Conservation (phyloP, 108 stramenopile species). For the Cyclostephanos invisitatus region DNA sequence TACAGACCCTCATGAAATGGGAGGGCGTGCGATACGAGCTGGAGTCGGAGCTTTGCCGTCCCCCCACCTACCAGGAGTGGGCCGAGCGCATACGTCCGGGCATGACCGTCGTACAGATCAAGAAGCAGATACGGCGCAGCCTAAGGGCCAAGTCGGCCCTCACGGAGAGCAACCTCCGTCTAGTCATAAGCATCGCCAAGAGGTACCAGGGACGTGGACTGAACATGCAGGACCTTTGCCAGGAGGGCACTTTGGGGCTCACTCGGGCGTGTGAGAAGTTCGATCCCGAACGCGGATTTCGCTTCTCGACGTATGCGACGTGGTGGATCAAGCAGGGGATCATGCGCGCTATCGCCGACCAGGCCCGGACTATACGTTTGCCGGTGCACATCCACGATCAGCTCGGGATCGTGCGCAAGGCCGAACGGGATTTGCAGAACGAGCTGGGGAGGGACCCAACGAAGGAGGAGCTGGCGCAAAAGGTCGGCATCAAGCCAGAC, state of each 20-base stretch:
- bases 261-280: slow-evolving; percentile 95
- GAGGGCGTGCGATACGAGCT: slow-evolving; percentile 73
- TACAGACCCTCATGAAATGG: slow-evolving; percentile 82
- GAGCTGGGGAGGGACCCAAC: slow-evolving; percentile 82
- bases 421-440: slow-evolving; percentile 64
- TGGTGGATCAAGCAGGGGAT: slow-evolving; percentile 98
- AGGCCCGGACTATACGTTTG: slow-evolving; percentile 88
- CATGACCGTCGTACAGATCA: slow-evolving; percentile 83
- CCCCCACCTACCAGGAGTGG: slow-evolving; percentile 89
- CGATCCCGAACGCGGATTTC: slow-evolving; percentile 92
- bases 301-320: slow-evolving; percentile 96
- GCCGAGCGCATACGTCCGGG: slow-evolving; percentile 60
- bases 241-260: slow-evolving; percentile 94
- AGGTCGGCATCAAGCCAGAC: slow-evolving; percentile 63
- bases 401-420: slow-evolving; percentile 65
- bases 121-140: slow-evolving; percentile 87
- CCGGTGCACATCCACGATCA: slow-evolving; percentile 93
- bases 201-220: slow-evolving; percentile 84
- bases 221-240: slow-evolving; percentile 87
- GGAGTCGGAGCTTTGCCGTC: slow-evolving; percentile 71
- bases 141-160: slow-evolving; percentile 85
- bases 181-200: slow-evolving; percentile 90
- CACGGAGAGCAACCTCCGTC: slow-evolving; percentile 84
- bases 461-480: slow-evolving; percentile 66
- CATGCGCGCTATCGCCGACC: slow-evolving; percentile 93